Base-by-base conservation (phyloP, 2,329 filamentous ascomycete species). In the Alternaria conjuncta region DNA sequence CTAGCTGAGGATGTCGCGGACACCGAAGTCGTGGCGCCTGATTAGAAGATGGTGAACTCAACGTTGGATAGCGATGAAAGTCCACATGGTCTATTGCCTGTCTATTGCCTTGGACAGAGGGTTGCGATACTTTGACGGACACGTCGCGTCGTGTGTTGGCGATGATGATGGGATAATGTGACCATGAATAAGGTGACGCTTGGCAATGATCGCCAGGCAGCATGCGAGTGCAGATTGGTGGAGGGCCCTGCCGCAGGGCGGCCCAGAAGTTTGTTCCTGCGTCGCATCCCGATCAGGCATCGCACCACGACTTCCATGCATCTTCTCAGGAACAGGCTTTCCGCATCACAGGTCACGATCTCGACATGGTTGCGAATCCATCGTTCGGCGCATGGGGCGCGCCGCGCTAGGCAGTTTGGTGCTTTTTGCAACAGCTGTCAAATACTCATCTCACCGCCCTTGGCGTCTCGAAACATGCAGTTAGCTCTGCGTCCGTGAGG, bases 1-100 rank as follows among this genome's bases (percentile, higher is more conserved):
- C 67, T 66, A 68, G 67, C 68, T 70, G 67, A 71, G 56, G 47
- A 43, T 44, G 28, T 49, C 43, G 45, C 57, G 25, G 49, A 36
- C 55, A 25, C 57, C 10, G 41, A 55, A 21, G 45, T n/a, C 12
- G 32, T 44, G 45, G 59, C 46, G 45, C 23, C 10, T 28, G 54
- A 21, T 36, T 15, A 18, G 49, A 36, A 36, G 30, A 41, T 25
- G 53, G 51, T 32, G 15, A 25, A 41, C 21, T 58, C 46, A 41
- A 44, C n/a, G 56, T 26, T 36, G 46, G 9, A 13, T 12, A 30
- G 4, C 43, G 30, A 58, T 43, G 21, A 23, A 36, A n/a, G 18
- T 11, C n/a, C 5, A 18, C 20, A 20, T 47, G 26, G 15, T 28
- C 20, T 21, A 43, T 43, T 28, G 18, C 26, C 43, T 53, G 15